Evolutionary conservation across 257 asterid species (phyloP), one percentile per base, ranked within the genome.

Genomic region (Gardenia jasminoides): DNA sequence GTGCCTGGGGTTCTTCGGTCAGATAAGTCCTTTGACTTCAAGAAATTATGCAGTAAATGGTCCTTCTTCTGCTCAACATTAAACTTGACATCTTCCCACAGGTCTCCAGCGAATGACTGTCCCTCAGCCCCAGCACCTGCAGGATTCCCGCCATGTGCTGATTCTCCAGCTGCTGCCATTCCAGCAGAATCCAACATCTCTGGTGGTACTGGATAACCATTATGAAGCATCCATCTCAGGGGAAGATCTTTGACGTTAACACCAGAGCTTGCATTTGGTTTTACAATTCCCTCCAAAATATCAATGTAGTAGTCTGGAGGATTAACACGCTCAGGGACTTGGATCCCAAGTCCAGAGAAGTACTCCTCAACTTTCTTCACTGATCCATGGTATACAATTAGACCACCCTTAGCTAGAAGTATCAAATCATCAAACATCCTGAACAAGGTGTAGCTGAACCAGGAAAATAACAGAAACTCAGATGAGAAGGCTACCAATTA

Each of bases 361-460:
- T 96, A 96, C 79, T 91, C 98, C 79, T 93, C 99, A 17, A 96
- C 97, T 83, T 92, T 96, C 92, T 93, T 96, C 44, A 94, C 97
- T 9, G 99, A 90, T 75, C 99, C 99, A 80, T 89, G 99, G 76
- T 96, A 96, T 41, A 87, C 98, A n/a, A 93, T 92, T 54, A 91
- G 94, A 56, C 99, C 99, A 54, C 99, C 99, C 88, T 96, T 96
- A 15, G 99, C 99, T 76, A 96, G 92, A 79, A 96, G 97, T 84
- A 96, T 91, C 85, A 96, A 80, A 83, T 96, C 99, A 82, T 96
- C 99, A 77, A 96, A 96, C 98, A 92, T 96, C 91, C 87, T 91
- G 96, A 91, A 96, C 87, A 96, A 84, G 56, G 99, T 87, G 89
- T 96, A 96, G 87, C 98, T 96, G 88, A 91, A 89, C 26, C 76